Conservation (phyloP, 208 protist species). For the Wallacemonas sp. region DNA sequence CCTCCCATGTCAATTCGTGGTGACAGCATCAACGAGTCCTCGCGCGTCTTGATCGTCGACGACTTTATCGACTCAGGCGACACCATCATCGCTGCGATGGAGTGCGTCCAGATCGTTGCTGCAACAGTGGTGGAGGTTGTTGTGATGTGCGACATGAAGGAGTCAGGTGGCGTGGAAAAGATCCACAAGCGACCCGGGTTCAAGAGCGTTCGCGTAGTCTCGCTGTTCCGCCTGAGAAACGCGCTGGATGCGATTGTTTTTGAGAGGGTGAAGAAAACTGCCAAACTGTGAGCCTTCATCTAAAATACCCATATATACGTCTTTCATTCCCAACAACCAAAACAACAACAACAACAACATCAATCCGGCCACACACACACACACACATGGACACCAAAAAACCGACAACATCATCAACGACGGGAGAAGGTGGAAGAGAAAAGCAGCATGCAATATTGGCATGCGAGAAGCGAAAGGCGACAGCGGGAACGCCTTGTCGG, state of each 20-base stretch:
- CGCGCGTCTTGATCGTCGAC: slow-evolving; percentile 86
- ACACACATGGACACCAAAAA: too few species aligned
- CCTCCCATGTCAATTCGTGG: slow-evolving; percentile 55
- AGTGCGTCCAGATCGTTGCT: slow-evolving; percentile 61
- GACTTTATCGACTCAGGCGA: slow-evolving; percentile 85
- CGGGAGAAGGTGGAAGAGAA: too few species aligned
- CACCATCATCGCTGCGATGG: slow-evolving; percentile 69
- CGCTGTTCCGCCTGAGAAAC: slow-evolving; percentile 70
- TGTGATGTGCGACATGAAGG: slow-evolving; percentile 68
- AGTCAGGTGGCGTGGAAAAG: slow-evolving; percentile 59
- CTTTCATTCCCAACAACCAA: too few species aligned
- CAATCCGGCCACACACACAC: background rate
- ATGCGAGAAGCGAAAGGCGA: too few species aligned
- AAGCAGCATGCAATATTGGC: too few species aligned
- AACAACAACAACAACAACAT: too few species aligned
- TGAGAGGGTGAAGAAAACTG: slow-evolving; percentile 11
- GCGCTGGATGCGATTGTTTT: slow-evolving; percentile 28
- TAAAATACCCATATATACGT: too few species aligned
- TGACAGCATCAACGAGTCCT: slow-evolving; percentile 51
- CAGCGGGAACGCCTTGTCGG: too few species aligned
- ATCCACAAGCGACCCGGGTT: slow-evolving; percentile 62
- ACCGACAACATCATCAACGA: too few species aligned
- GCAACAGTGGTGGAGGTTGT: slow-evolving; percentile 67
- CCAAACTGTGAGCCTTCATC: slow-evolving; percentile 4
- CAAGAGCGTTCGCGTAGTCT: slow-evolving; percentile 62